Percentiles rank a stretch among this genome's conserved stretches.
Evolutionary conservation across 169 alveolate species (phyloP).

Genomic region (Cryptosporidium canis): DNA sequence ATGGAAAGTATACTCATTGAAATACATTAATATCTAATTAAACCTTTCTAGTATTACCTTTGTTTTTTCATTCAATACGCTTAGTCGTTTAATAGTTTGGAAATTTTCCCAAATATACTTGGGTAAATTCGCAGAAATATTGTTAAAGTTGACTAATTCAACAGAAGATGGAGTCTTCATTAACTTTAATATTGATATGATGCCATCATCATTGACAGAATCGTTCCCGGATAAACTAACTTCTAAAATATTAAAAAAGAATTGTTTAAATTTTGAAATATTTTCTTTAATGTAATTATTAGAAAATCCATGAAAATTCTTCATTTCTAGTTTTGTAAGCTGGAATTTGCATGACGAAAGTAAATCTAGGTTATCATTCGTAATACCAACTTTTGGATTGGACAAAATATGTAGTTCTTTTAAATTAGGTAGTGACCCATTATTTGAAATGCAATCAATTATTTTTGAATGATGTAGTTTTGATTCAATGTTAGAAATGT

Average conservation of each 20-base stretch:
- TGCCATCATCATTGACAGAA: slow-evolving; percentile 6
- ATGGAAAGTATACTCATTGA: slow-evolving; percentile 28
- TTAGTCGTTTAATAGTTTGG: slow-evolving; percentile 24
- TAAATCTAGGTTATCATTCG: slow-evolving; percentile 4
- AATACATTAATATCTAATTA: neutral
- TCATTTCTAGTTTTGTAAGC: slow-evolving; percentile 9
- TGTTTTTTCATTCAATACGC: neutral
- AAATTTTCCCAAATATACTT: slow-evolving; percentile 28
- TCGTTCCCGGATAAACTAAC: slow-evolving; percentile 43
- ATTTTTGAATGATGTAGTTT: neutral
- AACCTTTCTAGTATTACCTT: slow-evolving; percentile 44
- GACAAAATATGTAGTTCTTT: neutral
- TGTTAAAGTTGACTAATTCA: slow-evolving; percentile 27
- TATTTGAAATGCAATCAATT: neutral
- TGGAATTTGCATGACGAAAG: slow-evolving; percentile 23
- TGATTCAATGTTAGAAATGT: slow-evolving; percentile 21
- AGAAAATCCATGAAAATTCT: slow-evolving; percentile 24
- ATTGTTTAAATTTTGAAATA: neutral
- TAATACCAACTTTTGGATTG: slow-evolving; percentile 16
- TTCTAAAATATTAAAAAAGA: neutral
- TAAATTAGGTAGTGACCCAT: neutral
- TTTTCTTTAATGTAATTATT: neutral
- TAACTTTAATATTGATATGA: slow-evolving; percentile 4
- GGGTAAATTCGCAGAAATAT: slow-evolving; percentile 8
- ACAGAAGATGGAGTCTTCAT: neutral